A percentile compares a stretch with the other conserved stretches of the same genome.
Conservation (phyloP, 176 grass and related monocot species). For the Oryza australiensis region DNA sequence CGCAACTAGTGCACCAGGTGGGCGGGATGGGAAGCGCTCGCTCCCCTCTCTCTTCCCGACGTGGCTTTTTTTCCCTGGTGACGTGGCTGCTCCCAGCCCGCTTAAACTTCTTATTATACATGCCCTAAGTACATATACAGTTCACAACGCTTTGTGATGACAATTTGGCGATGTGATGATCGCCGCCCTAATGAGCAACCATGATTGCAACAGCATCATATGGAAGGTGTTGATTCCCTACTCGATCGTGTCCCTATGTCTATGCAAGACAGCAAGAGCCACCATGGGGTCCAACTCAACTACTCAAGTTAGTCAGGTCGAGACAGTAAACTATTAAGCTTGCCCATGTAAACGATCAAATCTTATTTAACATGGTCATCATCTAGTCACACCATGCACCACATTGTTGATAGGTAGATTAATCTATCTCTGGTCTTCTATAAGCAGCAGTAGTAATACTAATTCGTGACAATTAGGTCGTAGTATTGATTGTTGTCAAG, state of each 20-base stretch:
- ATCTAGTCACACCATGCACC: slow-evolving; percentile 7
- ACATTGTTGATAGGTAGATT: slow-evolving; percentile 2
- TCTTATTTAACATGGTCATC: background rate
- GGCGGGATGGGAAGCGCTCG: too few species aligned
- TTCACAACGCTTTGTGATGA: background rate
- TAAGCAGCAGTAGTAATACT: background rate
- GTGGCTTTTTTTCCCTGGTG: too few species aligned
- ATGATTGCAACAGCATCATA: slow-evolving; percentile 37
- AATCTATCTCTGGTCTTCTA: background rate
- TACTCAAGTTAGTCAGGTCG: slow-evolving; percentile 1
- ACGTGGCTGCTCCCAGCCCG: too few species aligned
- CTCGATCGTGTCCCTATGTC: slow-evolving; percentile 23
- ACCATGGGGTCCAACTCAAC: slow-evolving; percentile 26
- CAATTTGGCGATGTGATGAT: slow-evolving; percentile 22
- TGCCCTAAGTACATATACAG: background rate
- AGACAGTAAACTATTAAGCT: background rate
- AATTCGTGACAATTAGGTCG: background rate
- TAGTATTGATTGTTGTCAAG: slow-evolving; percentile 14
- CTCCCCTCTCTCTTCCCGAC: too few species aligned
- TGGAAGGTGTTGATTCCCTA: slow-evolving; percentile 18
- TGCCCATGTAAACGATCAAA: background rate
- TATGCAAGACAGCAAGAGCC: background rate
- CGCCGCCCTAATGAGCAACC: slow-evolving; percentile 34
- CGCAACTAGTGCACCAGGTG: too few species aligned
- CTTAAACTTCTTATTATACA: too few species aligned